Base-by-base conservation (phyloP, 257 asterid genomes). In the Nicotiana knightiana region DNA sequence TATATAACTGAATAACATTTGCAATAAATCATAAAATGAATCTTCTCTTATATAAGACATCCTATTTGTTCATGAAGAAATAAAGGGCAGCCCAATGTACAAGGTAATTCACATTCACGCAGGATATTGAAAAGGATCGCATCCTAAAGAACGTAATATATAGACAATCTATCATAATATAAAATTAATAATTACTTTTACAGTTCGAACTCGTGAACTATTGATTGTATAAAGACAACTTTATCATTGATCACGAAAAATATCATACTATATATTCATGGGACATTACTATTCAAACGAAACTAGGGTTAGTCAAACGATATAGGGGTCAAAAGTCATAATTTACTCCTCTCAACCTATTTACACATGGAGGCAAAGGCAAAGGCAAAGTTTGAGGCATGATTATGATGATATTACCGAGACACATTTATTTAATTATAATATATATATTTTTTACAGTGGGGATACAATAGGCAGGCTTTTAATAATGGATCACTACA, bases 341-440 rank as follows among this genome's bases (percentile, higher is more conserved):
- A 35, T 82, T 65, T 83, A 32, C 54, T 4, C 24, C 71, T 80
- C 18, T 51, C 3, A 4, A 17, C 13, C 43, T 55, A 46, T 51
- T 64, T 24, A 28, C 57, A 61, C 71, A 75, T 55, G 58, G 77
- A 68, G 18, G 59, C 13, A 18, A 57, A 67, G 55, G 80, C 32
- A 58, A 39, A 76, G 46, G 67, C 79, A 82, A 83, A 83, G 86
- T 82, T 65, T 53, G 65, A 73, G 80, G 85, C 86, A 89, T 87
- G 89, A 88, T 85, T 85, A 84, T 80, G 35, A 81, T 85, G 83
- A 81, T 84, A 81, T 85, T 90, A 85, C 88, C 93, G 77, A 89
- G 89, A 83, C 53, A 3, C 63, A 77, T 70, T 64, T 67, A 67
- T 67, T 65, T n/a, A 51, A 28, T 24, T 43, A 3, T 32, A 32